Evolutionary conservation across 805 yeast species (phyloP).

Genomic region (Wickerhamiella brachini): DNA sequence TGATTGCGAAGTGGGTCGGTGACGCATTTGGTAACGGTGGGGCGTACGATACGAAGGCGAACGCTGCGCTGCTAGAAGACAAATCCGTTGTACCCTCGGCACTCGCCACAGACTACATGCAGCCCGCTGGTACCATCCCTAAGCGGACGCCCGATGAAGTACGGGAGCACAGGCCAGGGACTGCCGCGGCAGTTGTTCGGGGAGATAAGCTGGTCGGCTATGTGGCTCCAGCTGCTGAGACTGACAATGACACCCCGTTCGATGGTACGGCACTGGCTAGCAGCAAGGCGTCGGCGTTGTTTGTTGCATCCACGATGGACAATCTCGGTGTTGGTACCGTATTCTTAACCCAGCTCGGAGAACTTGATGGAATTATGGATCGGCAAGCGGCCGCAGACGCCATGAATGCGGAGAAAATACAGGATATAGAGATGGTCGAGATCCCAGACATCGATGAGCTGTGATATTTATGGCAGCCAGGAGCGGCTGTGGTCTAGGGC

Average conservation of each 20-base stretch:
- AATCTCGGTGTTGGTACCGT: slow-evolving; percentile 7
- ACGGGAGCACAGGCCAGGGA: slow-evolving; percentile 4
- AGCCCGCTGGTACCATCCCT: slow-evolving; percentile 4
- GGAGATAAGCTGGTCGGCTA: not conserved
- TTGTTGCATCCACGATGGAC: slow-evolving; percentile 11
- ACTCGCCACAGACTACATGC: slow-evolving; percentile 8
- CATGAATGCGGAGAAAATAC: slow-evolving; percentile 1
- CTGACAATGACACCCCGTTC: not conserved
- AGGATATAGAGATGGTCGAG: not conserved
- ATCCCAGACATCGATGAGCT: slow-evolving; percentile 1
- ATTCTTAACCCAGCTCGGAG: slow-evolving; percentile 5
- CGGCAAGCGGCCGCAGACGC: slow-evolving; percentile 8
- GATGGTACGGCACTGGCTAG: not conserved
- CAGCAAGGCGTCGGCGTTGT: not conserved
- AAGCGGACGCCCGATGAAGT: slow-evolving; percentile 8
- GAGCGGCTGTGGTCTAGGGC: too few relatives aligned
- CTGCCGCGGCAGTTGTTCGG: not conserved
- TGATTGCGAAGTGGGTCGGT: slow-evolving; percentile 58
- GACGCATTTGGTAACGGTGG: slow-evolving; percentile 44
- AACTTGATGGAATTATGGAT: slow-evolving; percentile 10
- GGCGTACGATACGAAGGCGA: slow-evolving; percentile 43
- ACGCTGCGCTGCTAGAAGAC: slow-evolving; percentile 24
- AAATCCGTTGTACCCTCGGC: not conserved
- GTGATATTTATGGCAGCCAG: not conserved
- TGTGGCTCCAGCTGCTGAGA: not conserved